These are phyloP conservation scores for Pyricularia grisea DNA, from an alignment of 2,329 filamentous ascomycete genomes.

Conservation along the genomic window DNA sequence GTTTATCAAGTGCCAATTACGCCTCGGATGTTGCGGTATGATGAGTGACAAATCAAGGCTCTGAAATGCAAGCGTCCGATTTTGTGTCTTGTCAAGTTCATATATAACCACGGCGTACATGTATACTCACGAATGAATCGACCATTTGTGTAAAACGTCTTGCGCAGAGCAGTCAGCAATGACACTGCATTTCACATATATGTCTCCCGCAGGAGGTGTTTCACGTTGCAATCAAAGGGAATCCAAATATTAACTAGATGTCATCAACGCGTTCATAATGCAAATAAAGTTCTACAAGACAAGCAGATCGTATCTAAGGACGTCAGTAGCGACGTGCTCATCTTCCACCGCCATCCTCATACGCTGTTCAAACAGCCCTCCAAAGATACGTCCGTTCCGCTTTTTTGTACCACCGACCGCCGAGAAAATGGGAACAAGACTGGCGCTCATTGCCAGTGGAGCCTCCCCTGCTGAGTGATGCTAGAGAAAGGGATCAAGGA, in stretches of 20 bases:
- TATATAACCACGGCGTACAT: no score
- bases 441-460: neutral
- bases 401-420: neutral
- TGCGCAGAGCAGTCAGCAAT: no score
- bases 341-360: neutral
- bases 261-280: conserved; percentile 1
- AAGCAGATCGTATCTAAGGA: conserved; percentile 5
- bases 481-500: conserved; percentile 3
- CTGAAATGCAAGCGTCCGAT: no score
- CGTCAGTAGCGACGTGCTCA: conserved; percentile 1
- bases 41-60: no score
- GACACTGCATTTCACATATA: neutral
- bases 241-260: neutral
- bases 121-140: no score
- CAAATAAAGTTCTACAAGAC: conserved; percentile 4
- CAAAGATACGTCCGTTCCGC: neutral
- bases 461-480: neutral
- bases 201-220: neutral
- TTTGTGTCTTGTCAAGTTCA: no score
- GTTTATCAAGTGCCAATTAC: no score
- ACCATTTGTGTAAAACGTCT: no score
- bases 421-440: neutral
- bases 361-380: conserved; percentile 1
- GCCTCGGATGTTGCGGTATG: no score
- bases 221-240: neutral